Evolutionary conservation across 352 stramenopile species (phyloP), one percentile per base, ranked within the genome.

Genomic region (Elongisporangium undulatum): DNA sequence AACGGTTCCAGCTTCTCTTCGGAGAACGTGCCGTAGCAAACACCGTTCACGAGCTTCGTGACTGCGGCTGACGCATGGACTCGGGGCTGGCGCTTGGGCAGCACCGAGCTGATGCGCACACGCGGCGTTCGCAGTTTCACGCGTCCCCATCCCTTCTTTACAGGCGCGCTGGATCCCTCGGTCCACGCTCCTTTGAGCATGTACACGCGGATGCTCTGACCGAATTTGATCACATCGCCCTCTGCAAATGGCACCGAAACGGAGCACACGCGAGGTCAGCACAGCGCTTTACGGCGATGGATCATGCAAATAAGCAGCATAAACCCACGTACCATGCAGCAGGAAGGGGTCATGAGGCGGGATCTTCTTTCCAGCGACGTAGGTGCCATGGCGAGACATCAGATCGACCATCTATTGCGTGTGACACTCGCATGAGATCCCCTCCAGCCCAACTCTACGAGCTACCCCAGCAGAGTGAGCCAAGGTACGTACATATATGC

Each of bases 311-410:
- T 20, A 6, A 45, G 34, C 34, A 17, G 10, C 13, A 45, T 16
- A 17, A 16, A 17, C 34, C 34, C 7, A 16, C 61, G 4, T 72
- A 89, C 80, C 81, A 38, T 93, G 87, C 21, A 96, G 69, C 39
- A 96, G 54, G 56, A 75, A 90, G 21, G 87, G 87, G 58, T 96
- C 87, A 23, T 96, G 87, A 0, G 87, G 87, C 7, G 87, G 85
- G 34, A 96, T 78, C 69, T 96, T 94, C 59, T 89, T 92, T 20
- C 81, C 75, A 3, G 77, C 78, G 20, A 96, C 83, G 53, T 88
- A 94, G 49, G 87, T 96, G 19, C 87, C 87, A 53, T 96, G 87
- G 9, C 87, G 83, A 20, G 87, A 96, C 87, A 96, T 96, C 15
- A 96, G 64, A 52, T 96, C 87, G 55, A 94, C 85, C 50, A 96